Conservation (phyloP, 768 basidiomycete genomes). For the Tulasnella sp. region DNA sequence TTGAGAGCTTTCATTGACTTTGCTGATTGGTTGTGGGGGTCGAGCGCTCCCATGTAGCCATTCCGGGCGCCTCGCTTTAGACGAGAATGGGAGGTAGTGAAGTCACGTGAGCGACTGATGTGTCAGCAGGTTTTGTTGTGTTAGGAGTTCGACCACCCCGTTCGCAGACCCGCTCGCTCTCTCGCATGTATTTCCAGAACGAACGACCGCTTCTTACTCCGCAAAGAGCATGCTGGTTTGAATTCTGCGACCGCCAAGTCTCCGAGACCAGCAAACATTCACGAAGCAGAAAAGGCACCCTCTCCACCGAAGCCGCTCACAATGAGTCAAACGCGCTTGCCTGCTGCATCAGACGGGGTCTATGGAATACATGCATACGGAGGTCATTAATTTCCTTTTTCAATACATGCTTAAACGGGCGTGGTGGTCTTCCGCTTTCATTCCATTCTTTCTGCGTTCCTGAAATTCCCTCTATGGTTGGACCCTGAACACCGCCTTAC, state of each 20-base stretch:
- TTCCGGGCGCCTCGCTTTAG: neutral
- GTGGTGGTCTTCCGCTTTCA: neutral
- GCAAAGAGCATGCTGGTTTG: neutral
- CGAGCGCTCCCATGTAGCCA: neutral
- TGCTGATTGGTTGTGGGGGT: neutral
- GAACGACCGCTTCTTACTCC: neutral
- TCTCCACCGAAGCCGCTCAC: neutral
- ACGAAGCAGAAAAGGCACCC: neutral
- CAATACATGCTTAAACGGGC: neutral
- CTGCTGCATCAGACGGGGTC: neutral
- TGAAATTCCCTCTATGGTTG: neutral
- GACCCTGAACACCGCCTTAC: neutral
- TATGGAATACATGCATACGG: neutral
- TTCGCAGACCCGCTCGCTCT: neutral
- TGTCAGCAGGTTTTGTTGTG: neutral
- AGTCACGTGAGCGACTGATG: neutral
- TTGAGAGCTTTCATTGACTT: neutral
- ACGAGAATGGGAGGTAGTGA: neutral
- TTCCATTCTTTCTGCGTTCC: neutral
- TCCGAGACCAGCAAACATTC: neutral
- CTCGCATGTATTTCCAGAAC: neutral
- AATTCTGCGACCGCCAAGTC: neutral
- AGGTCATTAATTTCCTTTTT: neutral
- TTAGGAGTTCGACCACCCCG: neutral
- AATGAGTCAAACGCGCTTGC: neutral